Percentiles rank a stretch among this genome's conserved stretches.
Evolutionary conservation across 257 asterid genomes (phyloP).

Genomic region (Solanum acaule): DNA sequence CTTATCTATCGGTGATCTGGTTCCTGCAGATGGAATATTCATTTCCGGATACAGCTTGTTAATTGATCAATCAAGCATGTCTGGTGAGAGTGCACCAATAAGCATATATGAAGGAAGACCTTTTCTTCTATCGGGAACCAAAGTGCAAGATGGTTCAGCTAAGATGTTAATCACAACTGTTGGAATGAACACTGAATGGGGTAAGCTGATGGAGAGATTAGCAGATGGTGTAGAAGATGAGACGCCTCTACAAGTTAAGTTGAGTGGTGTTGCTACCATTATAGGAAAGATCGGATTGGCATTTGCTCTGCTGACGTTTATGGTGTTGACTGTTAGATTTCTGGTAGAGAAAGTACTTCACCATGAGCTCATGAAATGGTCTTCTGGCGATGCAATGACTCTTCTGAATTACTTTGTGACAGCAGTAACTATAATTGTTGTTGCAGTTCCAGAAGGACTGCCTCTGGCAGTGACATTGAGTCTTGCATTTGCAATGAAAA

Average conservation of each 20-base stretch:
- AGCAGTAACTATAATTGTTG: conserved; percentile 75
- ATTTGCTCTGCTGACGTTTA: conserved; percentile 55
- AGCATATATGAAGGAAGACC: conserved; percentile 35
- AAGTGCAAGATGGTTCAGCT: conserved; percentile 77
- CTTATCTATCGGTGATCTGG: conserved; percentile 66
- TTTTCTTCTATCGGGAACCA: conserved; percentile 61
- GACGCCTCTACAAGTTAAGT: conserved; percentile 78
- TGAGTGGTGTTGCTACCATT: conserved; percentile 70
- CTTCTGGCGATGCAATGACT: conserved; percentile 26
- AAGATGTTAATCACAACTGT: conserved; percentile 67
- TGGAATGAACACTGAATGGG: conserved; percentile 89
- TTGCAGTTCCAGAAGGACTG: conserved; percentile 85
- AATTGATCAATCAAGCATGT: conserved; percentile 66
- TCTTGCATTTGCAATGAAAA: conserved; percentile 84
- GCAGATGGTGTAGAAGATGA: conserved; percentile 67
- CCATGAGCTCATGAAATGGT: conserved; percentile 36
- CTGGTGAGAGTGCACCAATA: conserved; percentile 73
- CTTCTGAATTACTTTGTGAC: conserved; percentile 58
- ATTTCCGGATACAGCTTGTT: conserved; percentile 51
- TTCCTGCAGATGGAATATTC: conserved; percentile 73
- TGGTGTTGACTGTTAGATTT: conserved; percentile 44
- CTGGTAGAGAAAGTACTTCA: conserved; percentile 29
- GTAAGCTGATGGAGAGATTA: conserved; percentile 56
- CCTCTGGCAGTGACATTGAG: conserved; percentile 79
- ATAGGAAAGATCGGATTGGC: conserved; percentile 68